A percentile compares a stretch with the other conserved stretches of the same genome.
Conservation (phyloP, 805 yeast species). For the Kazachstania martiniae region DNA sequence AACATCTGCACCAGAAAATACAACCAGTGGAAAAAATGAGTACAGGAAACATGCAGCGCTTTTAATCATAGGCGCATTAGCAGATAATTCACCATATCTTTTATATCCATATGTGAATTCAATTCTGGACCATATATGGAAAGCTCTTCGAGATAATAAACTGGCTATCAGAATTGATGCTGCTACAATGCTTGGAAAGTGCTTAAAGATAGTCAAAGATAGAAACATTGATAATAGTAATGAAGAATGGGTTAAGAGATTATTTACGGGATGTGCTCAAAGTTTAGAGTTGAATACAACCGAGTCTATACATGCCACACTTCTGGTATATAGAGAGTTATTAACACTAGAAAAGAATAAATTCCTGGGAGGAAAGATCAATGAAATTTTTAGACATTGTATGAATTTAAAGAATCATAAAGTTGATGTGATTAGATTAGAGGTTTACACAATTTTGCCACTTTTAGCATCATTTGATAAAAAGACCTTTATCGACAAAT, state of each 20-base stretch:
- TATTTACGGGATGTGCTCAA: constrained; percentile 56
- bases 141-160: constrained; percentile 73
- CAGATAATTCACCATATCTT: constrained; percentile 77
- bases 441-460: constrained; percentile 77
- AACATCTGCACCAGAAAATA: constrained; percentile 38
- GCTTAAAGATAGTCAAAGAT: constrained; percentile 67
- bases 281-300: constrained; percentile 43
- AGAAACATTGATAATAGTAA: constrained; percentile 57
- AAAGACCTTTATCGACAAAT: constrained; percentile 63
- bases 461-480: constrained; percentile 71
- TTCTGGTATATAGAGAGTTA: constrained; percentile 72
- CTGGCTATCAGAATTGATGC: constrained; percentile 70
- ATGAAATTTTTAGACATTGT: constrained; percentile 65
- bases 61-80: constrained; percentile 69
- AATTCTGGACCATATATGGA: constrained; percentile 76
- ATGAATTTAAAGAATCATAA: constrained; percentile 70
- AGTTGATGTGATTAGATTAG: constrained; percentile 64
- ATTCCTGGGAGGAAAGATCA: constrained; percentile 60
- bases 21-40: constrained; percentile 61
- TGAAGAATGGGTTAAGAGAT: constrained; percentile 61
- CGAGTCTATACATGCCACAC: constrained; percentile 80
- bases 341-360: constrained; percentile 55
- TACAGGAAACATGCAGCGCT: constrained; percentile 85
- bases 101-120: constrained; percentile 68
- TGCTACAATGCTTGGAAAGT: constrained; percentile 66